Evolutionary conservation across 225 moss, liverwort and hornwort species (phyloP), one percentile per base, ranked within the genome.

Genomic region (Polytrichum commune): DNA sequence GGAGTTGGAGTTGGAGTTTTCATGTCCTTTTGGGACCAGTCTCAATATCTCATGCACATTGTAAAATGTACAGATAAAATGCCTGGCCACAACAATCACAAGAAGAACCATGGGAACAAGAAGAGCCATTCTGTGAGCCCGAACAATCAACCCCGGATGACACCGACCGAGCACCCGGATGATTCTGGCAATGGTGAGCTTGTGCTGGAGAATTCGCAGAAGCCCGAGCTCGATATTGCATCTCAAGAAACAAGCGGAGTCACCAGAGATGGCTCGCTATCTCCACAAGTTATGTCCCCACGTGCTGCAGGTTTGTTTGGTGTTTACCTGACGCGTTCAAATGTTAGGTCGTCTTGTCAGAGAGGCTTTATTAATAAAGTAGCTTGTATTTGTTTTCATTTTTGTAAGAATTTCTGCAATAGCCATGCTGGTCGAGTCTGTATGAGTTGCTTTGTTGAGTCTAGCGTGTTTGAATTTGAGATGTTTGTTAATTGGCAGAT

Each of bases 31-130:
- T 23, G 22, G 22, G 7, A 60, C 24, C 7, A 24, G 60, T 20
- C 24, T 7, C 22, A 24, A 60, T 20, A 60, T n/a, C 60, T 60
- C 60, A 23, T 60, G 60, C 60, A 60, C 58, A 7, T 58, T 20
- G 58, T 20, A 58, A 20, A 58, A 55, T 65, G 5, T 27, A 71
- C 82, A 85, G 82, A 64, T 65, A 79, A 78, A 76, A 85, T 85
- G 85, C 85, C 76, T 76, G 74, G 76, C 27, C 85, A 72, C 9
- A 63, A 78, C 67, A 75, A 70, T 54, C 78, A 79, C 63, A 83
- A 74, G 83, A 83, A 76, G 54, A 61, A 73, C 16, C 70, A 63
- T 27, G 81, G 5, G 54, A 19, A 35, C 29, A 53, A 56, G 28
- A 75, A 79, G 53, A 74, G 55, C 30, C 57, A 57, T 29, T 29